These are phyloP conservation scores for Daldinia loculata DNA, from an alignment of 495 filamentous ascomycete species.

Conservation along the genomic window DNA sequence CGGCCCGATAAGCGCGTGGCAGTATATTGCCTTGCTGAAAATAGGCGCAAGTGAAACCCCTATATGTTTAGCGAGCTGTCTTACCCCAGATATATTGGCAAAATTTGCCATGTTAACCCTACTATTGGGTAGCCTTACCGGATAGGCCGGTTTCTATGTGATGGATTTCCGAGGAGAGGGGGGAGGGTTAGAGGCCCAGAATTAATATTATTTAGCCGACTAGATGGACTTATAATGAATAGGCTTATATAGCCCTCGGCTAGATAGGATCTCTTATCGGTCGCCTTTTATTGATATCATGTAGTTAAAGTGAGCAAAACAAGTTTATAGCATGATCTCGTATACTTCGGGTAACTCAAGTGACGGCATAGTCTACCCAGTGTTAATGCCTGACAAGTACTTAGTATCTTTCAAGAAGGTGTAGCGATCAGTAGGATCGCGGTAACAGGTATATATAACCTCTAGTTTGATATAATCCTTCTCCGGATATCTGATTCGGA, in stretches of 20 bases:
- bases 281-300: neutral
- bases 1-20: slow-evolving; percentile 34
- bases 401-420: neutral
- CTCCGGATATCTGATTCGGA: neutral
- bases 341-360: neutral
- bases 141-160: slow-evolving; percentile 6
- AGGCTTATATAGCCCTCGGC: neutral
- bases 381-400: neutral
- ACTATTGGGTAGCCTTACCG: slow-evolving; percentile 21
- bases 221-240: slow-evolving; percentile 1
- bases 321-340: slow-evolving; percentile 15
- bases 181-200: neutral
- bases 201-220: slow-evolving; percentile 25
- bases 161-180: neutral
- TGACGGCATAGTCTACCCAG: neutral
- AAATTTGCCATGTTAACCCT: slow-evolving; percentile 23
- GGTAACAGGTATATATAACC: neutral
- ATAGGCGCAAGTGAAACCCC: slow-evolving; percentile 10
- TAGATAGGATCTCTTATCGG: neutral
- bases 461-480: neutral
- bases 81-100: slow-evolving; percentile 11
- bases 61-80: neutral
- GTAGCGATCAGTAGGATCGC: neutral
- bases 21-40: slow-evolving; percentile 3
- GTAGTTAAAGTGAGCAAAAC: neutral